Evolutionary conservation across 768 basidiomycete species (phyloP).

Genomic region (Boletus speciosus): DNA sequence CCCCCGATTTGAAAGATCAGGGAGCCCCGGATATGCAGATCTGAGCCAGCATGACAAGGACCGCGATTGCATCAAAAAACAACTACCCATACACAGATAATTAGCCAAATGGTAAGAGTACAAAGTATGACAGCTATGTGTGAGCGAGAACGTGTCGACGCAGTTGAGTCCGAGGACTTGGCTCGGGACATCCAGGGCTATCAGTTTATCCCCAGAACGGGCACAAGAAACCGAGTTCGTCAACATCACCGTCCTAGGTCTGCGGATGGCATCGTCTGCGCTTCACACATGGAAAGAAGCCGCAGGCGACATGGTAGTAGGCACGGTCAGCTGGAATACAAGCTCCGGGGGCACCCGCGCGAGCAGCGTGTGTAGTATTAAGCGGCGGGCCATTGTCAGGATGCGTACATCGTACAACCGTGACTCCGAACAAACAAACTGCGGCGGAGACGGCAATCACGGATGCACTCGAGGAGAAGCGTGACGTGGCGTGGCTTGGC

Average conservation of each 20-base stretch:
- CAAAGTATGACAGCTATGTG: constrained; percentile 14
- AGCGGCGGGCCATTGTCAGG: not conserved
- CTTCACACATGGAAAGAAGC: not conserved
- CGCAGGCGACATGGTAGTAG: constrained; percentile 6
- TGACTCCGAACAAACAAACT: constrained; percentile 8
- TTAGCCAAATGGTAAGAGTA: constrained; percentile 14
- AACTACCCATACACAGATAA: not conserved
- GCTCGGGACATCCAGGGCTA: not conserved
- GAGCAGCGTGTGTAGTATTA: constrained; percentile 14
- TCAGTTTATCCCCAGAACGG: not conserved
- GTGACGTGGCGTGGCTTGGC: not conserved
- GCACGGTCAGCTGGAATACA: constrained; percentile 1
- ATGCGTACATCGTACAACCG: not conserved
- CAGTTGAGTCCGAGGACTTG: not conserved
- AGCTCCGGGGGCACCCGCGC: constrained; percentile 12
- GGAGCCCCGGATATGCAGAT: not conserved
- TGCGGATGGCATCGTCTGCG: constrained; percentile 2
- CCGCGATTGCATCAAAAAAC: not conserved
- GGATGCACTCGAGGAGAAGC: constrained; percentile 7
- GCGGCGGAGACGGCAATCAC: constrained; percentile 12
- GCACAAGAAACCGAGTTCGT: not conserved
- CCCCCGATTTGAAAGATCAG: not conserved
- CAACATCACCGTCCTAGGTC: constrained; percentile 5
- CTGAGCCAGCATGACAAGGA: not conserved
- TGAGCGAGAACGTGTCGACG: not conserved